Base-by-base conservation (phyloP, 192 early-diverging fungal genomes). In the Coemansia sp. region DNA sequence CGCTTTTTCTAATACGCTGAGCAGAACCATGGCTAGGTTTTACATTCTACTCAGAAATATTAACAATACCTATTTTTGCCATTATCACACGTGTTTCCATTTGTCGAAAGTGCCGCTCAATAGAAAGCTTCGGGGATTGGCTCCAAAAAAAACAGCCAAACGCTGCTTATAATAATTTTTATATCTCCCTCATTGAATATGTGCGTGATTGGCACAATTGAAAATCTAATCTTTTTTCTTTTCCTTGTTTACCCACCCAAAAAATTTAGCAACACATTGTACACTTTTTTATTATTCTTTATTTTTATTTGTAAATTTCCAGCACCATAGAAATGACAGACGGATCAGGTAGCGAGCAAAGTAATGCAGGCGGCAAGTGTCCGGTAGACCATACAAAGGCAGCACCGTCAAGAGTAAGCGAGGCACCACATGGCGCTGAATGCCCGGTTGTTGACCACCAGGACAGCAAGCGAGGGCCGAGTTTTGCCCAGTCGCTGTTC, bases 401-500 rank as follows among this genome's bases (percentile, higher is more conserved):
- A 57, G 32, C 22, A 43, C 0, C 45, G 13, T 13, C 12, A 64
- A 14, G 50, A 56, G 44, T 25, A 55, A 38, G 39, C 22, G 56
- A 59, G 14, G 72, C 67, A 32, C 72, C 72, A n/a, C 72, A 74
- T 20, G 59, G 49, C 41, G 19, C 76, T 5, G 59, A 25, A 14
- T 81, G 73, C 44, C 78, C 78, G 0, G 67, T 72, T 0, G 73
- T 32, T 4, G 32, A 32, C 32, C 32, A 32, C 32, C 32, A 72
- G 44, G 73, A 81, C 62, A 55, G 51, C 11, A 62, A 72, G 42
- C 41, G 25, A 4, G 48, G 46, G n/a, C 70, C 73, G 10, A 59
- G 69, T 44, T 81, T 75, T 65, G 56, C 69, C 16, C 65, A 69
- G 53, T 67, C 73, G 6, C 68, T 79, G 4, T 67, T 73, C 37